These are phyloP conservation scores for Fusarium pseudoanthophilum DNA, from an alignment of 2,329 filamentous ascomycete species.

Conservation along the genomic window DNA sequence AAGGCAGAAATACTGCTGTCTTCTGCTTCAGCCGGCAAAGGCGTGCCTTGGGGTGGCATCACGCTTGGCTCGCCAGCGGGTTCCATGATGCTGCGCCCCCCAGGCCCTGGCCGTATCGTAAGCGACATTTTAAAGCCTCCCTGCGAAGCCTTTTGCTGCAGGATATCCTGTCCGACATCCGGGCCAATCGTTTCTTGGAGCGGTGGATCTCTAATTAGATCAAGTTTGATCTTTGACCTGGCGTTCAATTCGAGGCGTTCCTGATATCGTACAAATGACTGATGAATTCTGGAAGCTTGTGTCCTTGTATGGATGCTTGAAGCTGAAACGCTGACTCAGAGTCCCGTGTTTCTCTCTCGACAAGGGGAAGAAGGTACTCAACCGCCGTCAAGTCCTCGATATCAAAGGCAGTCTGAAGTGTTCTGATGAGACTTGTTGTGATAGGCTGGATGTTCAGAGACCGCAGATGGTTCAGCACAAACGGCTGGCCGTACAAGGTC, in stretches of 20 bases:
- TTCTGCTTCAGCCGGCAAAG: neutral
- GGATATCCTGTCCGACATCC: neutral
- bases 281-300: neutral
- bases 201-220: neutral
- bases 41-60: neutral
- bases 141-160: neutral
- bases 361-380: neutral
- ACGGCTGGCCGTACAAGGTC: neutral
- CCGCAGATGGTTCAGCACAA: neutral
- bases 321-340: neutral
- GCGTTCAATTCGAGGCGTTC: neutral
- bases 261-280: neutral
- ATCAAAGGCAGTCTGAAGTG: neutral
- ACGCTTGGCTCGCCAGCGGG: neutral
- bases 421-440: neutral
- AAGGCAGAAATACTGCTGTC: neutral
- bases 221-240: neutral
- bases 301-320: neutral
- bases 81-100: neutral
- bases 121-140: neutral
- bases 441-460: neutral
- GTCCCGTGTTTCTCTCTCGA: neutral
- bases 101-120: neutral
- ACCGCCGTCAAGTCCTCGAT: accelerated
- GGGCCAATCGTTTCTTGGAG: neutral